phyloP scores from a whole-genome alignment of 805 yeast genomes.

The Brettanomyces sp. region DNA sequence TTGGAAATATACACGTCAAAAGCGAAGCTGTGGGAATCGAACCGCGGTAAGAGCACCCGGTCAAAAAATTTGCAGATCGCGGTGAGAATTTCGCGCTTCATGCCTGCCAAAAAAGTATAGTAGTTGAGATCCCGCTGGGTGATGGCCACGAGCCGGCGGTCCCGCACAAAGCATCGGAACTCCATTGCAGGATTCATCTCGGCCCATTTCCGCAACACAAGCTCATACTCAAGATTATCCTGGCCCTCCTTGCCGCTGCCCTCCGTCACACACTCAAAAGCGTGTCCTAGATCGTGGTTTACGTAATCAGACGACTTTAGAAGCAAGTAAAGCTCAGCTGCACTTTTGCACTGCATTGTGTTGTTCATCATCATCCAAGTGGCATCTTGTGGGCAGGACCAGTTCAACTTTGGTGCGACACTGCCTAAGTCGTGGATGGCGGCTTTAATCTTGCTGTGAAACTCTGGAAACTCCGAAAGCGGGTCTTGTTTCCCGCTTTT shows the following conservation, averaged over 20 bases:
- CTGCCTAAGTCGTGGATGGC: constrained; percentile 40
- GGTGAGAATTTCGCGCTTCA: constrained; percentile 38
- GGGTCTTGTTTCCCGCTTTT: constrained; percentile 26
- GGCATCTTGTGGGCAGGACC: constrained; percentile 97
- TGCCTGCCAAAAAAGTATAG: constrained; percentile 56
- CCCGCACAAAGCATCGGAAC: constrained; percentile 75
- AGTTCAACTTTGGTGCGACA: constrained; percentile 84
- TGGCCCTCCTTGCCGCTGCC: constrained; percentile 24
- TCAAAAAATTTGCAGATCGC: constrained; percentile 49
- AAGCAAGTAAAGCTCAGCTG: constrained; percentile 70
- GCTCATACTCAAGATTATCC: constrained; percentile 36
- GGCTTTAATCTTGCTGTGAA: constrained; percentile 44
- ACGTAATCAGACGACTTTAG: constrained; percentile 84
- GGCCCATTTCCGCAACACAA: constrained; percentile 78
- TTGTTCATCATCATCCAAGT: constrained; percentile 82
- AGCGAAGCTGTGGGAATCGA: constrained; percentile 50
- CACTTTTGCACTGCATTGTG: constrained; percentile 58
- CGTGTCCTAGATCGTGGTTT: constrained; percentile 71
- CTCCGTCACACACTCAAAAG: constrained; percentile 36
- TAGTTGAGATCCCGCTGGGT: constrained; percentile 82
- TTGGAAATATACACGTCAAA: constrained; percentile 79
- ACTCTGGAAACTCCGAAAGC: constrained; percentile 40
- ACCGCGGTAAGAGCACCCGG: constrained; percentile 34
- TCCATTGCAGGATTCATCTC: constrained; percentile 83
- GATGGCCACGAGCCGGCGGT: constrained; percentile 55